Evolutionary conservation across 2,329 filamentous ascomycete genomes (phyloP).

Genomic region (Trichoderma sp.): DNA sequence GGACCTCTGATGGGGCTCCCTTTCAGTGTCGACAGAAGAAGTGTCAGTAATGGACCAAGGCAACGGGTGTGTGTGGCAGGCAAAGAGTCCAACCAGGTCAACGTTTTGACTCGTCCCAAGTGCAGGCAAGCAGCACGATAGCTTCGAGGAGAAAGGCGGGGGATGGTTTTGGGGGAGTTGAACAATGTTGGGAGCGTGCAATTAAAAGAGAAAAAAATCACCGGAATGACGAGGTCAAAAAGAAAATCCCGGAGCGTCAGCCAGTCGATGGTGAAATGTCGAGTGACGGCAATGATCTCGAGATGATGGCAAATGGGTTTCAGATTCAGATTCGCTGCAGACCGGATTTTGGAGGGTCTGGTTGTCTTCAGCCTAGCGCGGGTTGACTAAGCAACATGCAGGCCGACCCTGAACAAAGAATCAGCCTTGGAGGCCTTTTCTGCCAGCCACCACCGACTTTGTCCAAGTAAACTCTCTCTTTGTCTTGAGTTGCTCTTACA

Average conservation of each 20-base stretch:
- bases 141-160: background rate
- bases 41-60: conserved; percentile 39
- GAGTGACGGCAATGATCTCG: background rate
- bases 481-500: background rate
- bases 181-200: background rate
- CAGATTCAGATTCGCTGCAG: conserved; percentile 5
- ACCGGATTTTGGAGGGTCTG: background rate
- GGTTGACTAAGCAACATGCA: conserved; percentile 8
- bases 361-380: background rate
- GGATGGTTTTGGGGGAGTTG: background rate
- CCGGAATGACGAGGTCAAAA: background rate
- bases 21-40: conserved; percentile 26
- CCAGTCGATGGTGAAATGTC: background rate
- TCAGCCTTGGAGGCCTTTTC: conserved; percentile 5
- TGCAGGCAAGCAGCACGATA: conserved; percentile 29
- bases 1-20: conserved; percentile 25
- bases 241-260: background rate
- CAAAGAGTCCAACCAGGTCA: conserved; percentile 45
- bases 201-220: background rate
- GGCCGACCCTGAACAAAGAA: background rate
- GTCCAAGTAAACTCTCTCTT: background rate
- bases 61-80: conserved; percentile 30
- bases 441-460: conserved; percentile 6
- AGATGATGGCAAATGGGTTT: conserved; percentile 16
- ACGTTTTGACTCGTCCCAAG: conserved; percentile 38